Base-by-base conservation (phyloP, 345 rosid species). In the Boechera divaricarpa region DNA sequence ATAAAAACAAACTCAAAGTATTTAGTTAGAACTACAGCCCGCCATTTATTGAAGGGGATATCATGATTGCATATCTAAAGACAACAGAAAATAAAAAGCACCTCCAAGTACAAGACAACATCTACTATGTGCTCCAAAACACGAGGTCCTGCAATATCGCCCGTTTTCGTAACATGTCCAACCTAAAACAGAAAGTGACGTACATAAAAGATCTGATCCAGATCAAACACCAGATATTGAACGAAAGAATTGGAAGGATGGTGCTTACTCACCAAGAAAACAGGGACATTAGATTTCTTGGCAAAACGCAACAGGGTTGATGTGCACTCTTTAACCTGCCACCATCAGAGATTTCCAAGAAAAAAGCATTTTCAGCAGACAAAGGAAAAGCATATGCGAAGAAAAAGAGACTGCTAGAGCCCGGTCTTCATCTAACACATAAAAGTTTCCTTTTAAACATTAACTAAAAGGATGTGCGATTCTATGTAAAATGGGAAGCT, bases 51-150 rank as follows among this genome's bases (percentile, higher is more conserved):
- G 33, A 69, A 21, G 47, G 33, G 56, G 48, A 9, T 64, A 71
- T 63, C 66, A 35, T 38, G 54, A 47, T 48, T 10, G 45, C 76
- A 56, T 47, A 47, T 44, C 21, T 13, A 38, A 73, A 67, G 38
- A 64, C 35, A 66, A 63, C 68, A 56, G 10, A 72, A 79, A 72
- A 58, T 24, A 80, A 49, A 58, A 80, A 72, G 62, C 56, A 94
- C 98, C 88, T 94, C 98, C 87, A 94, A 74, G 76, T 94, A 92
- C 75, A 94, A 80, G 80, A 94, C 98, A 47, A 89, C 95, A 83
- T 94, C 98, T 67, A 94, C 98, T 63, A 94, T 92, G 83, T 94
- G 98, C 90, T 94, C 98, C 88, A 94, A 87, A 74, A 90, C 89
- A 41, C 93, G 97, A 72, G 98, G 98, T 81, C 98, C 98, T 35